Evolutionary conservation across 768 basidiomycete species (phyloP), one percentile per base, ranked within the genome.

Genomic region (Russula vinacea): DNA sequence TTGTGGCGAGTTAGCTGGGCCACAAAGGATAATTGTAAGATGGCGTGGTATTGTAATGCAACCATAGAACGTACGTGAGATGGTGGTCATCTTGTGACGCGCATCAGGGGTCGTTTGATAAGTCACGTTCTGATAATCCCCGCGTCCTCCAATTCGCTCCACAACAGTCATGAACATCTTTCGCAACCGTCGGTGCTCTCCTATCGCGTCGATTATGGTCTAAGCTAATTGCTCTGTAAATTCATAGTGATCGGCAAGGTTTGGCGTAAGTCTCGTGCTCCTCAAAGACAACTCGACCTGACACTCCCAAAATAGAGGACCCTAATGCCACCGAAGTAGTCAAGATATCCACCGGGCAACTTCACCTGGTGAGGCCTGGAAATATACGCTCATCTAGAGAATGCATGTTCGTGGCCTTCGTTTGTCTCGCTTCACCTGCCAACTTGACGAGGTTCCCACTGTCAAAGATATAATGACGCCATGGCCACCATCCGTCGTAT

Each of bases 281-380:
- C 37, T 42, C 37, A 32, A 17, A 58, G n/a, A n/a, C 24, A 49
- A 37, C 49, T 62, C 68, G 57, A 39, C 16, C 26, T 55, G 22
- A 57, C 54, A 50, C 73, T 77, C 11, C 69, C 78, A 67, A 66
- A 69, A 67, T 72, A 95, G 94, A 94, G 73, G 94, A 96, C 75
- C 90, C 94, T 47, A 92, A 95, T 75, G 92, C 93, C 58, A 85
- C 93, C 37, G 96, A 98, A 76, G 89, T 98, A 45, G 92, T 94
- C 56, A 95, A 96, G 78, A 92, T 98, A 63, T 88, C 91, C 24
- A 86, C 88, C 39, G 96, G 96, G 2, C 89, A 93, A 74, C 84
- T 99, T 29, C 94, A 88, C 76, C 86, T 98, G 60, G 87, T 95
- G 58, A 84, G 96, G 44, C 91, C 94, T 45, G 94, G 92, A 59